Evolutionary conservation across 768 basidiomycete species (phyloP).

Genomic region (Agaricus sinodeliciosus): DNA sequence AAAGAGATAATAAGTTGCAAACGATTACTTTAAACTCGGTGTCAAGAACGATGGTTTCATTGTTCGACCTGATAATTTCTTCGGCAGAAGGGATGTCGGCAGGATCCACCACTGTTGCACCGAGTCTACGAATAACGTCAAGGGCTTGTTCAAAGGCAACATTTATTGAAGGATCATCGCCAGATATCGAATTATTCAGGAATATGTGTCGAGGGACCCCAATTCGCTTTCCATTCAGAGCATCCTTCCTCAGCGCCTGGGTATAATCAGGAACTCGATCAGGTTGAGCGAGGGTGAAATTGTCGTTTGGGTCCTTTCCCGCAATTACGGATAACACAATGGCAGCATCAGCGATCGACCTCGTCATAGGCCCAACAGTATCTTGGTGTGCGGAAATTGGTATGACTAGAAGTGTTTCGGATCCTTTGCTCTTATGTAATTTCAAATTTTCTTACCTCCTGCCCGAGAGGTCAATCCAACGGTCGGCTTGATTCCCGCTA

Average conservation of each 20-base stretch:
- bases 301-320: constrained; percentile 48
- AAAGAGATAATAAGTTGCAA: not conserved
- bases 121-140: constrained; percentile 28
- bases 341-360: constrained; percentile 48
- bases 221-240: constrained; percentile 44
- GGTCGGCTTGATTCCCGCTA: constrained; percentile 56
- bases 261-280: constrained; percentile 46
- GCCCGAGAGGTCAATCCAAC: constrained; percentile 54
- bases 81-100: constrained; percentile 52
- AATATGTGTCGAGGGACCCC: constrained; percentile 44
- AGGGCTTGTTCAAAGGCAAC: constrained; percentile 36
- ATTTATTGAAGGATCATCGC: constrained; percentile 27
- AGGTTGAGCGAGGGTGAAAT: constrained; percentile 49
- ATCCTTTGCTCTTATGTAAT: not conserved
- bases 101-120: constrained; percentile 53
- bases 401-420: constrained; percentile 29
- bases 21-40: constrained; percentile 51
- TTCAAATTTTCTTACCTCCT: constrained; percentile 33
- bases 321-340: constrained; percentile 51
- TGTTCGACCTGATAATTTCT: constrained; percentile 39
- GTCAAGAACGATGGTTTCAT: constrained; percentile 49
- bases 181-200: constrained; percentile 24
- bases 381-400: constrained; percentile 55
- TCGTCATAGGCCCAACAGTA: constrained; percentile 50
- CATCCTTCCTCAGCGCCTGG: constrained; percentile 40